Base-by-base conservation (phyloP, 331 rosid species). In the Rhamnella rubrinervis region DNA sequence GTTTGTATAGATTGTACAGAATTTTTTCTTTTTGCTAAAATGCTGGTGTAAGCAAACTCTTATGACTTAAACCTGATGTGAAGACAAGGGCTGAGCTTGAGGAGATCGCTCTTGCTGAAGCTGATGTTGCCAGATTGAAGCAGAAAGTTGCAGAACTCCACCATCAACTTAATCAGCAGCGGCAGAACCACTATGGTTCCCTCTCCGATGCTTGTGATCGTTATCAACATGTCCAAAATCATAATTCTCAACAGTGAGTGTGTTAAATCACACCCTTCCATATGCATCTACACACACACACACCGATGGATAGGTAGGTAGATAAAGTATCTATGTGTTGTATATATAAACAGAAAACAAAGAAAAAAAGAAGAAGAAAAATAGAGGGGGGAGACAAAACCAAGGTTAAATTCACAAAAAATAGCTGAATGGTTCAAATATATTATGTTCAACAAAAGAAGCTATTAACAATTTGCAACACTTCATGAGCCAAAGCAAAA, bases 51-150 rank as follows among this genome's bases (percentile, higher is more conserved):
- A 37, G 71, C 73, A 56, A 64, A 74, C 73, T 79, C 85, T 90
- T 75, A 76, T 41, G n/a, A 75, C 78, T 75, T 62, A 57, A 66
- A 67, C 51, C 55, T 66, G 79, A 37, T 83, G 76, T 79, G 80
- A 81, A 95, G 99, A 89, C 99, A 66, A 89, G 96, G 82, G 97
- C 96, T 20, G 99, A 95, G 77, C 96, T 95, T 55, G 99, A 95
- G 86, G 99, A 95, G 84, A 95, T 95, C 75, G 99, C 99, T 47
- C 96, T 95, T 77, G 99, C 99, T 49, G 99, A 95, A 83, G 99
- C 99, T 39, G 99, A 95, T 61, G 99, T 95, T 68, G 96, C 96
- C 66, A 85, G 97, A 82, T 83, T 95, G 88, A 95, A 95, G 87
- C 99, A 91, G 88, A 95, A 95, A 82, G 99, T 95, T 87, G 93